A percentile compares a stretch with the other conserved stretches of the same genome.
Conservation (phyloP, 73 alveolate genomes). For the Blepharisma stoltei region DNA sequence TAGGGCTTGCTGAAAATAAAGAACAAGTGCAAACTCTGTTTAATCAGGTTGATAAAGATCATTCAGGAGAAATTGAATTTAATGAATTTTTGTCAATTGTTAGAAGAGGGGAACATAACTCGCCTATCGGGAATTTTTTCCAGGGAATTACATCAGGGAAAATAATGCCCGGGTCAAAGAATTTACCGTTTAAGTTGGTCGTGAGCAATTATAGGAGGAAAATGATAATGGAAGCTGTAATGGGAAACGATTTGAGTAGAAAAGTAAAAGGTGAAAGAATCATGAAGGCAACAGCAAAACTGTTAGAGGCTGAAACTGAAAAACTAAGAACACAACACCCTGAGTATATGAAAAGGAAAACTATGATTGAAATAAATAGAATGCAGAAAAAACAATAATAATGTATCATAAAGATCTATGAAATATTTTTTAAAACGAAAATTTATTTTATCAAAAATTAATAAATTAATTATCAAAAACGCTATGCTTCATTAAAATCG, state of each 20-base stretch:
- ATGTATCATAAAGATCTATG: no score
- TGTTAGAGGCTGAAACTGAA: background rate
- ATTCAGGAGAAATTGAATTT: conserved; percentile 81
- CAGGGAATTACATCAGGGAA: conserved; percentile 53
- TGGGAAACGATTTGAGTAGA: conserved; percentile 39
- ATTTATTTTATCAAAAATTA: no score
- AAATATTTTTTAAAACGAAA: no score
- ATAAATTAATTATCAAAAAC: no score
- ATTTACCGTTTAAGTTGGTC: conserved; percentile 47
- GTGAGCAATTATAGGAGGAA: conserved; percentile 53
- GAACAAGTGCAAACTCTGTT: conserved; percentile 85
- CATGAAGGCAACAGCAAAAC: conserved; percentile 21
- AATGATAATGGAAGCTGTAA: conserved; percentile 44
- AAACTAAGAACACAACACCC: no score
- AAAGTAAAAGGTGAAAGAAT: conserved; percentile 50
- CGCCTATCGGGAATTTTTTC: conserved; percentile 73
- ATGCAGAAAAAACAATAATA: no score
- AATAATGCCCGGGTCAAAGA: conserved; percentile 38
- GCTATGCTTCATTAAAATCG: no score
- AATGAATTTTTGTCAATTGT: conserved; percentile 81
- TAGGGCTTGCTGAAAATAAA: conserved; percentile 90
- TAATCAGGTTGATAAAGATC: conserved; percentile 82
- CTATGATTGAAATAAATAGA: no score
- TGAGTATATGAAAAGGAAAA: no score
- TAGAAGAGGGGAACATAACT: conserved; percentile 63